phyloP scores from a whole-genome alignment of 2,329 filamentous ascomycete species.

The Tolypocladium ophioglossoides region DNA sequence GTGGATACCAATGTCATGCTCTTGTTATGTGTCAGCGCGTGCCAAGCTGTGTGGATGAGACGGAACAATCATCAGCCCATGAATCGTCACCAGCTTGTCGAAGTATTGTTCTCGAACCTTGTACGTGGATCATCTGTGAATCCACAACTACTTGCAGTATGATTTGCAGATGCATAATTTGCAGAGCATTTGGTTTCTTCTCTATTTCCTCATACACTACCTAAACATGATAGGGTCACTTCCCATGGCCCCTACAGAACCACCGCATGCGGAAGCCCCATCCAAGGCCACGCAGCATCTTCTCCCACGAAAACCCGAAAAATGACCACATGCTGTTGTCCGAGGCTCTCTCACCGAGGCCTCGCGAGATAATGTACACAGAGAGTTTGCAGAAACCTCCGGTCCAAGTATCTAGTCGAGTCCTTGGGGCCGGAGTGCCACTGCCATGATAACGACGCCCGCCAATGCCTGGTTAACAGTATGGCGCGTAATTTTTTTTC shows the following conservation, averaged over 20 bases:
- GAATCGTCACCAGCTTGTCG: background rate
- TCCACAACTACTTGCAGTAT: background rate
- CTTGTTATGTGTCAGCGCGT: no score
- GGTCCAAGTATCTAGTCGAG: background rate
- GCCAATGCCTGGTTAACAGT: background rate
- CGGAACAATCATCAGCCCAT: background rate
- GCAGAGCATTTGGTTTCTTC: background rate
- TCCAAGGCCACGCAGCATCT: background rate
- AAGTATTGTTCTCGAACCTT: background rate
- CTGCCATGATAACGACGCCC: background rate
- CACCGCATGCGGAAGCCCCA: background rate
- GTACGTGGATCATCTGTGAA: background rate
- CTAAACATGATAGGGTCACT: slow-evolving; percentile 11
- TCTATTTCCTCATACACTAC: slow-evolving; percentile 20
- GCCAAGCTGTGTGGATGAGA: no score
- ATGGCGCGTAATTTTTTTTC: background rate
- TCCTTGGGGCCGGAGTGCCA: background rate
- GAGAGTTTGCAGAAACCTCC: background rate
- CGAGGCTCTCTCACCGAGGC: background rate
- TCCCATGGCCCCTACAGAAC: background rate
- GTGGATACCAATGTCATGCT: background rate
- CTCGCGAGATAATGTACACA: background rate
- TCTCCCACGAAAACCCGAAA: background rate
- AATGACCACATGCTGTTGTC: background rate
- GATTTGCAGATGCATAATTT: background rate